A percentile compares a stretch with the other conserved stretches of the same genome.
Evolutionary conservation across 2,329 filamentous ascomycete species (phyloP).

Genomic region (Colletotrichum sp.): DNA sequence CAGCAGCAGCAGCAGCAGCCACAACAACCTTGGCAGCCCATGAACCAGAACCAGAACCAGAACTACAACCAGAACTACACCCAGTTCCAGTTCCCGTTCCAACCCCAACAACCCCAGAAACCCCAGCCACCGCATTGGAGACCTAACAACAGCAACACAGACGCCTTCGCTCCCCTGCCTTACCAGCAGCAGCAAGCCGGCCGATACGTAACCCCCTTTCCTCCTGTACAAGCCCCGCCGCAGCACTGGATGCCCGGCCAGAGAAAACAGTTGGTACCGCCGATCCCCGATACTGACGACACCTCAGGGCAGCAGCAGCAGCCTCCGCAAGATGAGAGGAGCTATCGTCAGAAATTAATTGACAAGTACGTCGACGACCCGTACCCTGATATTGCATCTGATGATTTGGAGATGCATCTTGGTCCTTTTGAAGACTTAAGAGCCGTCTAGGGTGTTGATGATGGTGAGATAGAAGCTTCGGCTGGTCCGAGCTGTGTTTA

Average conservation of each 20-base stretch:
- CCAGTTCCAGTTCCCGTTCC: not conserved
- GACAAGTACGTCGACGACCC: not conserved
- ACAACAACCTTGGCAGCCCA: not conserved
- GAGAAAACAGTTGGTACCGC: not conserved
- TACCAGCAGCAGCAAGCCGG: not conserved
- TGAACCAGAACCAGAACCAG: not conserved
- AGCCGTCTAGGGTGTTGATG: not conserved
- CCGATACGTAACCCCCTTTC: not conserved
- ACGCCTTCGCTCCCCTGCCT: not conserved
- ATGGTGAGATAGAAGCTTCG: not conserved
- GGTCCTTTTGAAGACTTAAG: not conserved
- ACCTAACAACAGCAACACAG: not conserved
- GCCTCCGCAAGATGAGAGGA: not conserved
- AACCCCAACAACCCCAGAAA: not conserved
- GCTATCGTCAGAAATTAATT: not conserved
- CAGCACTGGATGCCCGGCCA: not conserved
- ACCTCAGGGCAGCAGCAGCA: not conserved
- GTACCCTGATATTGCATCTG: not conserved
- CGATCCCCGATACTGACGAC: not conserved
- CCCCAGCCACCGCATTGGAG: not conserved
- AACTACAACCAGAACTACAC: not conserved
- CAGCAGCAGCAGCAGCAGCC: not conserved
- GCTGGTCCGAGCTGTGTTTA: not conserved
- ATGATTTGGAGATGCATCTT: not conserved
- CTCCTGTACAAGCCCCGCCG: not conserved